phyloP scores from a whole-genome alignment of 306 rosid genomes.

The Oxytropis ochrocephala region DNA sequence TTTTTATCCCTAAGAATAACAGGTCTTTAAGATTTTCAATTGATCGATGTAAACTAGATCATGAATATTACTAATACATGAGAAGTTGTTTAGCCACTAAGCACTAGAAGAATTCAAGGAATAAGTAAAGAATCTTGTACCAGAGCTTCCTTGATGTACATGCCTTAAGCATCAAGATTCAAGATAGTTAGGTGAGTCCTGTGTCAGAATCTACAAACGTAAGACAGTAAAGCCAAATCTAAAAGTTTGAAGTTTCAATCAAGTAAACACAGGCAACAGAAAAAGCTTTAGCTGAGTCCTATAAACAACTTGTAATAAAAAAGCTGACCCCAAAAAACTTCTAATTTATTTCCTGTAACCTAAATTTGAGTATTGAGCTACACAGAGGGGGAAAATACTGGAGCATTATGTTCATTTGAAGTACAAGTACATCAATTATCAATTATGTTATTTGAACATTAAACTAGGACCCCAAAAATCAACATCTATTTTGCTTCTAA shows the following conservation, averaged over 20 bases:
- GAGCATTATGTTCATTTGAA: too few relatives aligned
- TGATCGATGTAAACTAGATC: too few relatives aligned
- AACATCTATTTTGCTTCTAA: too few relatives aligned
- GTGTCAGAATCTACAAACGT: neutral
- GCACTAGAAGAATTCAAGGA: neutral
- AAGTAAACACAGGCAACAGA: neutral
- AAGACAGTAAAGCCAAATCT: neutral
- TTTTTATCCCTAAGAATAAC: too few relatives aligned
- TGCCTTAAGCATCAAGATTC: constrained; percentile 22
- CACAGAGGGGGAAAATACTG: too few relatives aligned
- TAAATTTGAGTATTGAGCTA: too few relatives aligned
- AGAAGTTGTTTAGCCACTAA: neutral
- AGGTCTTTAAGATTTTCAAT: too few relatives aligned
- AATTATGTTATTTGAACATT: neutral
- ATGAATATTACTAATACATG: too few relatives aligned
- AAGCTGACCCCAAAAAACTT: neutral
- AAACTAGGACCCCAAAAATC: too few relatives aligned
- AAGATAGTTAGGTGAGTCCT: constrained; percentile 19
- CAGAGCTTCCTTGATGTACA: constrained; percentile 17
- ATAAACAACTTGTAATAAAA: neutral
- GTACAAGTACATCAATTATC: too few relatives aligned
- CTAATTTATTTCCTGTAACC: neutral
- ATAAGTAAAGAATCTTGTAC: constrained; percentile 1
- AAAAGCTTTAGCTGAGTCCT: neutral
- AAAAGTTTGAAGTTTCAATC: constrained; percentile 7